A percentile compares a stretch with the other conserved stretches of the same genome.
phyloP scores from a whole-genome alignment of 1,284 basidiomycete genomes.

The Cutaneotrichosporon sp. region DNA sequence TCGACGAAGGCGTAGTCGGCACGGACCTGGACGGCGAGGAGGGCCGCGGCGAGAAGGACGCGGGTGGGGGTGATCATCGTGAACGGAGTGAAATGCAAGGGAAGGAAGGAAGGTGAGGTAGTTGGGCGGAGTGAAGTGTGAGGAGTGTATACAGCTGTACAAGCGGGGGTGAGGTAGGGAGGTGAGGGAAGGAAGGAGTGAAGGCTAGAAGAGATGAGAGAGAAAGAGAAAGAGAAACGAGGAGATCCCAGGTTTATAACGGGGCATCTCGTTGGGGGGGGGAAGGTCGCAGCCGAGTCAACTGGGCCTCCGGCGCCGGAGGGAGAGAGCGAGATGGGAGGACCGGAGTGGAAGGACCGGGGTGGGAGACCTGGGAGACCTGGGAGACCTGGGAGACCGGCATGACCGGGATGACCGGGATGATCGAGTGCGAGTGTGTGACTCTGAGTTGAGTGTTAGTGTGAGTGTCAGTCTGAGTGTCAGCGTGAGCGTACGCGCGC shows the following conservation, averaged over 20 bases:
- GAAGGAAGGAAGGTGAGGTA: neutral
- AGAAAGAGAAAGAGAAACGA: neutral
- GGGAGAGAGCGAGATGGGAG: neutral
- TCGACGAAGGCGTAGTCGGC: constrained; percentile 9
- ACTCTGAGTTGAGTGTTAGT: too few species aligned
- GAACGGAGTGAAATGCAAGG: neutral
- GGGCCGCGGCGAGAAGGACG: neutral
- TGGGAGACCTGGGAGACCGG: too few species aligned
- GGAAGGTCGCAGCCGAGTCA: neutral
- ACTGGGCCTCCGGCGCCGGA: neutral
- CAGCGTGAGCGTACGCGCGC: too few species aligned
- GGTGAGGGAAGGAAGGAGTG: neutral
- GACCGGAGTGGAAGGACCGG: too few species aligned
- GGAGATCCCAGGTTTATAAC: neutral
- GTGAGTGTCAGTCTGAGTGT: too few species aligned
- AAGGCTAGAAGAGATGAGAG: constrained; percentile 4
- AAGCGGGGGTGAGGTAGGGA: neutral
- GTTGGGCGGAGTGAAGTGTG: too few species aligned
- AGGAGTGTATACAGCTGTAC: neutral
- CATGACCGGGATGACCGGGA: too few species aligned
- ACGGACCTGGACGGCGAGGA: neutral
- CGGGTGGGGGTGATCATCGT: neutral
- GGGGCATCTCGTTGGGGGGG: neutral
- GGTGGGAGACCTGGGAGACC: too few species aligned
- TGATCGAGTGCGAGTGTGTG: too few species aligned